Base-by-base conservation (phyloP, 345 rosid genomes). In the Brassica juncea region DNA sequence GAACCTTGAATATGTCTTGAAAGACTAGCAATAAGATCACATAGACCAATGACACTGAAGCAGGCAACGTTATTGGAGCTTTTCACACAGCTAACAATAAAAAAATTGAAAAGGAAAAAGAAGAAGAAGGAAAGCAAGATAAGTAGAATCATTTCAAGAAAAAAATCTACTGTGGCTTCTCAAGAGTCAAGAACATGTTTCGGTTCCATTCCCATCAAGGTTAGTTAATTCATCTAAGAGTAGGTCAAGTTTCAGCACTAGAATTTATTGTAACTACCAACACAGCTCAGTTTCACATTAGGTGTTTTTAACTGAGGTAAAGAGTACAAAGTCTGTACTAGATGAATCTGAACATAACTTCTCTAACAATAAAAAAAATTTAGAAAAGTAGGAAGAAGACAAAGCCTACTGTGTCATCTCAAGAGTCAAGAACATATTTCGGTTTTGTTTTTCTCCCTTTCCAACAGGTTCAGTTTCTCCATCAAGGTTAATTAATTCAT, bases 401-500 rank as follows among this genome's bases (percentile, higher is more conserved):
- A 55, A n/a, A 54, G 54, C 7, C 65, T 54, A 14, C 27, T 2
- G 8, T 52, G 78, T 10, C 49, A 23, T 35, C 78, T 27, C 66
- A 54, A 55, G 79, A 52, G 14, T 39, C 47, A 39, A 9, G 47
- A 39, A 54, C 37, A 23, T 21, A 30, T 32, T 2, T 34, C 4
- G 34, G 34, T 31, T 31, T 31, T 4, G 34, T 31, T 31, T 31
- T 31, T 31, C 34, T 5, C 34, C 5, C 34, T 31, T 31, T 31
- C 34, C 34, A 31, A 3, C 72, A 27, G 66, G 5, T 75, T 37
- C 57, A 66, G 23, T 1, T 57, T 67, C 44, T 57, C 28, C 39
- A 68, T 76, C n/a, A 72, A 76, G 44, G 60, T 76, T 58, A 59
- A 59, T 16, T 58, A 12, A 15, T 16, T 1, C 23, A 15, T 54